Percentiles rank a stretch among this genome's conserved stretches.
These are phyloP conservation scores for Diaporthe caulivora DNA, from an alignment of 2,329 filamentous ascomycete genomes.

Conservation along the genomic window DNA sequence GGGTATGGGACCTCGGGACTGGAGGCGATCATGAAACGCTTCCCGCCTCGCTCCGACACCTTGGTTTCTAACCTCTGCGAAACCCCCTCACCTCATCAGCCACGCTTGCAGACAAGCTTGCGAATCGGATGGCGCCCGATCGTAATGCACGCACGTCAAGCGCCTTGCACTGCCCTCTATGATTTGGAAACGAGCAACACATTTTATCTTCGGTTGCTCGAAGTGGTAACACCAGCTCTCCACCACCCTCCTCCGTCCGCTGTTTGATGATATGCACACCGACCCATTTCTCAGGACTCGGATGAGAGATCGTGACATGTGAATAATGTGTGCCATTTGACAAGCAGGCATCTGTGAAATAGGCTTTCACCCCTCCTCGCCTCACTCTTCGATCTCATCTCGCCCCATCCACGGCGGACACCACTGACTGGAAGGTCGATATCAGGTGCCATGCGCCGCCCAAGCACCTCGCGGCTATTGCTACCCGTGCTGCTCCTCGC, in stretches of 20 bases:
- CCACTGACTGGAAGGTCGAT: background rate
- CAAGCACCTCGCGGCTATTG: constrained; percentile 4
- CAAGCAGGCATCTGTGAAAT: background rate
- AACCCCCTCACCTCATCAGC: constrained; percentile 17
- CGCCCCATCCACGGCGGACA: background rate
- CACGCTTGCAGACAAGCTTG: constrained; percentile 28
- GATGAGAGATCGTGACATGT: constrained; percentile 3
- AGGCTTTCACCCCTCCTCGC: background rate
- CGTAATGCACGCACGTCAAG: constrained; percentile 13
- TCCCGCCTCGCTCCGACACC: constrained; percentile 20
- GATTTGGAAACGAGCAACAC: background rate
- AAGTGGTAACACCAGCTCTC: background rate
- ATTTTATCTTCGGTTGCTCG: background rate
- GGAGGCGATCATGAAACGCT: constrained; percentile 31
- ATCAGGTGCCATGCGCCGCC: constrained; percentile 30
- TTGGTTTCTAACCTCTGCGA: constrained; percentile 33
- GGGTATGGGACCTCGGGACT: constrained; percentile 1
- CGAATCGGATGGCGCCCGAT: constrained; percentile 27
- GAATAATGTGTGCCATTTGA: background rate
- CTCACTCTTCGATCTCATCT: background rate
- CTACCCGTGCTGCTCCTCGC: background rate
- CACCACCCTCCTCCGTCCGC: background rate
- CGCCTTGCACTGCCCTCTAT: constrained; percentile 24
- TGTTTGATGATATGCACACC: background rate
- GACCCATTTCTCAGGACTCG: background rate